phyloP scores from a whole-genome alignment of 495 filamentous ascomycete species.

The Penicillium bovifimosum region DNA sequence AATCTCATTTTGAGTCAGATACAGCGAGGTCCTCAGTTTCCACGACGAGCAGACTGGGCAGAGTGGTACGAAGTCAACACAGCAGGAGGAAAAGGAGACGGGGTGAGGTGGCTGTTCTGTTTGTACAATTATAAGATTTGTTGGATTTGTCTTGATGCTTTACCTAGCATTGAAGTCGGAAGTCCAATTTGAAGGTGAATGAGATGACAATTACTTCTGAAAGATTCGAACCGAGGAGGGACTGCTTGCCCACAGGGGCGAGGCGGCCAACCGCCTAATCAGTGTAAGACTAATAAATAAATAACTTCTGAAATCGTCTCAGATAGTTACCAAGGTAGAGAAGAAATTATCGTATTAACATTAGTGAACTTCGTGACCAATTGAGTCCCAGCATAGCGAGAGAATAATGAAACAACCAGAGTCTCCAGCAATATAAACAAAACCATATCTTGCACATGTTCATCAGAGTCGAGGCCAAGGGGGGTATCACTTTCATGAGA shows the following conservation, averaged over 20 bases:
- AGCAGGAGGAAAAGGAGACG: constrained; percentile 15
- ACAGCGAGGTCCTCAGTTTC: constrained; percentile 95
- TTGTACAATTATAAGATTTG: too few species aligned
- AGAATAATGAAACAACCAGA: too few species aligned
- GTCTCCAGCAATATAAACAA: neutral
- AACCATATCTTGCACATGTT: neutral
- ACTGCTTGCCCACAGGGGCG: too few species aligned
- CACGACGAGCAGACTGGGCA: constrained; percentile 51
- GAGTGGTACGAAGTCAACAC: neutral
- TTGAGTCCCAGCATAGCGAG: neutral
- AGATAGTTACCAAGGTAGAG: neutral
- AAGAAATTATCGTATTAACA: constrained; percentile 3
- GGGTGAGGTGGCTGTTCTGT: neutral
- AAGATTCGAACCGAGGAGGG: too few species aligned
- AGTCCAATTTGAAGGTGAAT: too few species aligned
- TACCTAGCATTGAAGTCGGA: too few species aligned
- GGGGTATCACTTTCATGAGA: constrained; percentile 2
- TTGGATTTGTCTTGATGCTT: too few species aligned
- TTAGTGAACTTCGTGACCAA: neutral
- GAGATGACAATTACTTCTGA: too few species aligned
- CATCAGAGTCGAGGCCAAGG: neutral
- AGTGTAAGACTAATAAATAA: too few species aligned
- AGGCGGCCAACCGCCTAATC: too few species aligned
- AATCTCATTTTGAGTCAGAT: constrained; percentile 51
- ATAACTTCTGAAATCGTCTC: too few species aligned